Evolutionary conservation across 2,329 filamentous ascomycete genomes (phyloP).

Genomic region (Ophiocordyceps robertsii): DNA sequence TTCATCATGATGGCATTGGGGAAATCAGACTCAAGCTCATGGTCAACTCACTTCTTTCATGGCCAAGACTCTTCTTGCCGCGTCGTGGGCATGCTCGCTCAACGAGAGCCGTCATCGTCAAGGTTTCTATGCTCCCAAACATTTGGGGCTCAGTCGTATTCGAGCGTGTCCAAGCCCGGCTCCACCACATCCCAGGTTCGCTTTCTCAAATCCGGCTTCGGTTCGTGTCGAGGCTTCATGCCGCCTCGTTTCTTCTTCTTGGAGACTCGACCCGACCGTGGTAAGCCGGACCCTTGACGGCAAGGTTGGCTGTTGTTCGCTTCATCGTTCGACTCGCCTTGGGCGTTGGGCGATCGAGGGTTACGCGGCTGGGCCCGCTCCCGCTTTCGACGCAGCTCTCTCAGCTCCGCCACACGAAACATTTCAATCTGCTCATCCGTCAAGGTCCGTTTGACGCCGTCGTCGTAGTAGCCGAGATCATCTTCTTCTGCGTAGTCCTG

Average conservation of each 20-base stretch:
- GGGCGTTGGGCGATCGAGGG: neutral
- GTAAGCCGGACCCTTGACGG: neutral
- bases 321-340: neutral
- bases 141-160: slow-evolving; percentile 38
- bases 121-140: too few relatives aligned
- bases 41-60: neutral
- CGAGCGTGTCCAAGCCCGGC: slow-evolving; percentile 42
- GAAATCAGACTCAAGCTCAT: neutral
- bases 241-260: slow-evolving; percentile 25
- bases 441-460: slow-evolving; percentile 77
- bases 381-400: slow-evolving; percentile 44
- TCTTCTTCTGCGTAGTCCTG: slow-evolving; percentile 39
- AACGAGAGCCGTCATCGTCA: too few relatives aligned
- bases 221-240: slow-evolving; percentile 26
- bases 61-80: too few relatives aligned
- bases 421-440: slow-evolving; percentile 86
- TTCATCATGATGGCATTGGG: slow-evolving; percentile 54
- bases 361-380: slow-evolving; percentile 17
- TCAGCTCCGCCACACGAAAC: slow-evolving; percentile 79
- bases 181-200: slow-evolving; percentile 56
- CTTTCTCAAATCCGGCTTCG: slow-evolving; percentile 50
- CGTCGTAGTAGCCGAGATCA: slow-evolving; percentile 68
- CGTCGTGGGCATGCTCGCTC: too few relatives aligned
- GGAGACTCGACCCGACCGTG: neutral
- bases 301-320: neutral